Evolutionary conservation across 2,329 filamentous ascomycete species (phyloP), one percentile per base, ranked within the genome.

Genomic region (Hymenoscyphus repandus): DNA sequence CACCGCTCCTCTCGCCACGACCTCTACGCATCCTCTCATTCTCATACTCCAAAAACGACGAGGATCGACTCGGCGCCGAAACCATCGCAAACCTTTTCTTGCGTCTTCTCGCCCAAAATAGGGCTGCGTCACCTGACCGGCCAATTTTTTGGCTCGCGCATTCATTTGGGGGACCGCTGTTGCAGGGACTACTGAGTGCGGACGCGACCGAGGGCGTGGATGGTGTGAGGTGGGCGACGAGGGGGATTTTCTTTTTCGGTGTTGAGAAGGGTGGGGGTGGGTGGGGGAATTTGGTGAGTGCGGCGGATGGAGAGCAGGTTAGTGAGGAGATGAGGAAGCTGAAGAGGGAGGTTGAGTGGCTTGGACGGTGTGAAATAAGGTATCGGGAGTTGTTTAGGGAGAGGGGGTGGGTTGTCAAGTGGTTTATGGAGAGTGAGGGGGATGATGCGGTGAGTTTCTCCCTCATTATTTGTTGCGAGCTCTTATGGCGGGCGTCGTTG

Each of bases 361-460:
- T 45, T 10, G 27, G 32, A 5, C 13, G n/a, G 13, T 20, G 43
- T 12, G 32, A 36, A 15, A 15, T 36, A 7, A 37, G 17, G 32
- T 45, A 30, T 45, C 10, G 32, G 32, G 27, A 20, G 12, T 22
- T 18, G 18, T 13, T 22, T 34, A 13, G n/a, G 32, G n/a, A 36
- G 43, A 45, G 32, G n/a, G 43, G 43, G 43, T 45, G 43, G 43
- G 7, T 36, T 34, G 31, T 45, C 11, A 45, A n/a, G 43, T 45
- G 17, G n/a, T 34, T 45, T n/a, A 6, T 34, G 17, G 43, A 45
- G 31, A 31, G 41, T 17, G 18, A 13, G 30, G 41, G 41, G 22
- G 41, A 44, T 32, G 30, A 15, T 10, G 41, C 10, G n/a, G 43
- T 5, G n/a, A n/a, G 11, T 27, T 27, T 27, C 22, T 27, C 22